phyloP scores from a whole-genome alignment of 805 yeast genomes.

The Cyberlindnera xishuangbannaensis region DNA sequence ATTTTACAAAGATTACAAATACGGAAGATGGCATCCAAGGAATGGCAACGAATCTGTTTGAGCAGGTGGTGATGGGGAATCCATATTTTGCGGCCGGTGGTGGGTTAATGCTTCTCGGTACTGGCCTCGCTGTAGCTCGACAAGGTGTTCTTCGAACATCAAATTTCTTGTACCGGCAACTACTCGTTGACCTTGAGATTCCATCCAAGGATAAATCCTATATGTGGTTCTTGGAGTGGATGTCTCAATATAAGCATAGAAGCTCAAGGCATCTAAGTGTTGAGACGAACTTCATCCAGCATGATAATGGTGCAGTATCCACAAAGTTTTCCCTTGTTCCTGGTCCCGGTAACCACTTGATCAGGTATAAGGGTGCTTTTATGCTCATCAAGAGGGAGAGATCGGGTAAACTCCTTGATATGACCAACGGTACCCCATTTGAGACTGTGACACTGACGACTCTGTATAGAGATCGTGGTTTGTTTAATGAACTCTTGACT shows the following conservation, averaged over 20 bases:
- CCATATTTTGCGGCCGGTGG: conserved; percentile 99
- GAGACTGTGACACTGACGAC: conserved; percentile 96
- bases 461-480: conserved; percentile 67
- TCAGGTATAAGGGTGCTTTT: conserved; percentile 79
- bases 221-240: conserved; percentile 94
- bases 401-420: conserved; percentile 80
- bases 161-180: conserved; percentile 66
- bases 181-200: conserved; percentile 88
- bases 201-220: conserved; percentile 92
- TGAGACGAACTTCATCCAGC: conserved; percentile 80
- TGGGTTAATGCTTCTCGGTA: conserved; percentile 94
- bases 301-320: conserved; percentile 85
- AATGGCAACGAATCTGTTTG: conserved; percentile 34
- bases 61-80: conserved; percentile 57
- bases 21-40: conserved; percentile 25
- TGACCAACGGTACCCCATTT: conserved; percentile 88
- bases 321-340: conserved; percentile 91
- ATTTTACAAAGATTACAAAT: conserved; percentile 18
- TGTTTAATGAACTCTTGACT: conserved; percentile 63
- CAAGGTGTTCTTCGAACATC: conserved; percentile 60
- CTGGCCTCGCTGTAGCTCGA: conserved; percentile 73
- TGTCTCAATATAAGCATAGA: conserved; percentile 75
- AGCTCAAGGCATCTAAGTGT: conserved; percentile 82
- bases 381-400: conserved; percentile 87
- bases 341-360: conserved; percentile 93